Percentiles rank a stretch among this genome's conserved stretches.
These are phyloP conservation scores for Prunus mira DNA, from an alignment of 306 rosid genomes.

Conservation along the genomic window DNA sequence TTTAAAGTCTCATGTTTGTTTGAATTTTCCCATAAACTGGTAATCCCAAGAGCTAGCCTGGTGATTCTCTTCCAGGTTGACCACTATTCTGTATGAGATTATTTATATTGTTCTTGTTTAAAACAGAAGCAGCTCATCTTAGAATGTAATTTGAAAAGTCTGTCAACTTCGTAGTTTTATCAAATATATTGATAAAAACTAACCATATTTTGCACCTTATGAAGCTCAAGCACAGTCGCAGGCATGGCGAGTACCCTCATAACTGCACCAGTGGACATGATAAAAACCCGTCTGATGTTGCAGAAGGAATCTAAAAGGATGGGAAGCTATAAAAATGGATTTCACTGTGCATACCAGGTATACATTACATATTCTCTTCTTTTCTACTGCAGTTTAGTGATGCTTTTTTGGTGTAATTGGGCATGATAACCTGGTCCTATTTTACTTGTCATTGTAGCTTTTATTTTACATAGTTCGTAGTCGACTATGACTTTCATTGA, in stretches of 20 bases:
- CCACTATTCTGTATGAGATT: too few species aligned
- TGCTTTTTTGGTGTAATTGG: neutral
- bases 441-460: neutral
- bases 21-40: neutral
- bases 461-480: neutral
- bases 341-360: constrained; percentile 89
- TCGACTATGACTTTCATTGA: neutral
- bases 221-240: constrained; percentile 80
- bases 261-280: constrained; percentile 91
- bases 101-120: too few species aligned
- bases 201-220: constrained; percentile 29
- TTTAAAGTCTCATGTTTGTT: neutral
- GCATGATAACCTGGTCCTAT: neutral
- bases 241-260: constrained; percentile 71
- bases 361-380: neutral
- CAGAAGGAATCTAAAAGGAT: constrained; percentile 59
- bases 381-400: neutral
- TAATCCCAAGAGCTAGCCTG: neutral
- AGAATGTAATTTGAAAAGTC: neutral
- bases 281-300: constrained; percentile 96
- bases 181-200: constrained; percentile 20
- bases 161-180: constrained; percentile 2
- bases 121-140: neutral
- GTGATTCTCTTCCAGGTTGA: too few species aligned
- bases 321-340: constrained; percentile 64